phyloP scores from a whole-genome alignment of 164 flowering plant species.

The Berberis thunbergii region DNA sequence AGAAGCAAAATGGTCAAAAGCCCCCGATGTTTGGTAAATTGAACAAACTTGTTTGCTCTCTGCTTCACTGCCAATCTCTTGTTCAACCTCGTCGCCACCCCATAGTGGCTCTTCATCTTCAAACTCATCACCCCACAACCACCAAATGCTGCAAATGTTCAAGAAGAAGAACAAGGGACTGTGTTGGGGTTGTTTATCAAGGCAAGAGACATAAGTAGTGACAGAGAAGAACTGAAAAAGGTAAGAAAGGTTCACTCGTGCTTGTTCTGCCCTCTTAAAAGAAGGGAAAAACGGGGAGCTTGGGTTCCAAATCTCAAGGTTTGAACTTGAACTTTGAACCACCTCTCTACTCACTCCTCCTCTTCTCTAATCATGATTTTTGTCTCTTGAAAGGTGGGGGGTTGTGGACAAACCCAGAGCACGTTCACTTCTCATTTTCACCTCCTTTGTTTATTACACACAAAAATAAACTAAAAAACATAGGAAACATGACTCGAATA shows the following conservation, averaged over 20 bases:
- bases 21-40: constrained; percentile 5
- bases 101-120: constrained; percentile 21
- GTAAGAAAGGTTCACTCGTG: not conserved
- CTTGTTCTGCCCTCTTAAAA: constrained; percentile 26
- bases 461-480: not conserved
- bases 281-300: constrained; percentile 15
- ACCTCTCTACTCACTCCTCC: not conserved
- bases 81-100: constrained; percentile 18
- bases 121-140: constrained; percentile 10
- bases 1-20: constrained; percentile 22
- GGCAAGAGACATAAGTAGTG: no score
- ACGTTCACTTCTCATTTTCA: constrained; percentile 22
- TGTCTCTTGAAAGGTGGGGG: constrained; percentile 13
- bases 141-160: not conserved
- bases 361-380: constrained; percentile 7
- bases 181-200: no score
- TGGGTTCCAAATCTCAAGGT: constrained; percentile 19
- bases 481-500: constrained; percentile 5
- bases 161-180: not conserved
- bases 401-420: constrained; percentile 28
- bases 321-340: not conserved
- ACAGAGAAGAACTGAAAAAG: not conserved
- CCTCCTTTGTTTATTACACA: constrained; percentile 1
- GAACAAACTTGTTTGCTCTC: constrained; percentile 12
- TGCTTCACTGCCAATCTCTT: constrained; percentile 14